A percentile compares a stretch with the other conserved stretches of the same genome.
Conservation (phyloP, 306 rosid species). For the Dicorynia guianensis region DNA sequence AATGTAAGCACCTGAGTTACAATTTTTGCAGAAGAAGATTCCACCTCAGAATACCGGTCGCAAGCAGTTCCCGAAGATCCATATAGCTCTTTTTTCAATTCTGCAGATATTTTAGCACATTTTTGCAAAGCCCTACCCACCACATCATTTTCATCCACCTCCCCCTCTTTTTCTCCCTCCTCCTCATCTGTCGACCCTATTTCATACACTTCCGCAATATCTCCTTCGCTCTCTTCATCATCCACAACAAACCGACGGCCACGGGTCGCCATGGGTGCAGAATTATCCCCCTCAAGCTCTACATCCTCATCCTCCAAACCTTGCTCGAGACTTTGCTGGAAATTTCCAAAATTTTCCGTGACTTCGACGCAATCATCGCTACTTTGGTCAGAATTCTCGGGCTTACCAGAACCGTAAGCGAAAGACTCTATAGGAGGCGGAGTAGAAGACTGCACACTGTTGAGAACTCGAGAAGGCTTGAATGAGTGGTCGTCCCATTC, state of each 20-base stretch:
- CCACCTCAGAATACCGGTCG: constrained; percentile 82
- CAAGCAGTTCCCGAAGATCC: constrained; percentile 72
- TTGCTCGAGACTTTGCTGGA: constrained; percentile 32
- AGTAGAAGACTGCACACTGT: constrained; percentile 39
- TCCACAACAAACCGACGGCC: constrained; percentile 79
- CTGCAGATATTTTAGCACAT: constrained; percentile 81
- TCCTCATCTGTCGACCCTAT: constrained; percentile 60
- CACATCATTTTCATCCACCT: constrained; percentile 58
- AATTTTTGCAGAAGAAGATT: constrained; percentile 79
- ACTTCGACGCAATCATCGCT: constrained; percentile 62
- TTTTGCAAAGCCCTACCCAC: constrained; percentile 91
- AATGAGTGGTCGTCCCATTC: constrained; percentile 92
- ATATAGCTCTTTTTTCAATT: constrained; percentile 76
- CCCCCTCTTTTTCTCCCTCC: constrained; percentile 48
- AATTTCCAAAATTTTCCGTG: neutral
- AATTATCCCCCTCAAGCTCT: constrained; percentile 38
- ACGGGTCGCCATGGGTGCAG: constrained; percentile 44
- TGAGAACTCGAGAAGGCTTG: constrained; percentile 82
- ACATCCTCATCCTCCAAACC: constrained; percentile 74
- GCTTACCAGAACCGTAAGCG: constrained; percentile 46
- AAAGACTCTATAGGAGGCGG: constrained; percentile 89
- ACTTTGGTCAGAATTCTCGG: constrained; percentile 31
- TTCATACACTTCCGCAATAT: constrained; percentile 50
- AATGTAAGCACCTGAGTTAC: constrained; percentile 73
- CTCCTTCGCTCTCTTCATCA: constrained; percentile 68